These are phyloP conservation scores for Olyra latifolia DNA, from an alignment of 176 grass and related monocot genomes.

Conservation along the genomic window DNA sequence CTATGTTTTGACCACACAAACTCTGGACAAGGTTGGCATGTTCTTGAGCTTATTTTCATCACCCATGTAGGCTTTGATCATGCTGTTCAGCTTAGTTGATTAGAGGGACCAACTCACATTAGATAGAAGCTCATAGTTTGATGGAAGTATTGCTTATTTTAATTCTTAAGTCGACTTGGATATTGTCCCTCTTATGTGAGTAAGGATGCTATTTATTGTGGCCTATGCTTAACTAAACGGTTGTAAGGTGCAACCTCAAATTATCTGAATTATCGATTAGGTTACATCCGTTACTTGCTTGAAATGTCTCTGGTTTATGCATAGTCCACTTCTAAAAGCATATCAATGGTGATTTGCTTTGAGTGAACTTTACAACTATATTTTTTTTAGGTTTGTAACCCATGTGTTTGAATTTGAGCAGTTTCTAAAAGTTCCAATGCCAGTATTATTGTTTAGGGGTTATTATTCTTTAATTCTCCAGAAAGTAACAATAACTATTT, in stretches of 20 bases:
- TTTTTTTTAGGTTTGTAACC: neutral
- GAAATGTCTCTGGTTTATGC: neutral
- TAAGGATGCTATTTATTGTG: neutral
- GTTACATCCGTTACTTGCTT: neutral
- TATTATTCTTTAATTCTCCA: neutral
- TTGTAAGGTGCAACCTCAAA: neutral
- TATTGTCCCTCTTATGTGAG: neutral
- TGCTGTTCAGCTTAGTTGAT: neutral
- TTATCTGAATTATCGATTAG: neutral
- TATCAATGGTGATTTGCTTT: neutral
- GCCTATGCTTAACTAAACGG: neutral
- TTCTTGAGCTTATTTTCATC: constrained; percentile 20
- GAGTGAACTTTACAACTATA: neutral
- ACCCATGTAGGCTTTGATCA: neutral
- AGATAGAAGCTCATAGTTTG: neutral
- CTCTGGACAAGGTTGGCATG: constrained; percentile 75
- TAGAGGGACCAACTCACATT: neutral
- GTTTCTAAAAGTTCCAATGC: neutral
- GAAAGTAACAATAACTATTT: neutral
- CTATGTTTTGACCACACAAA: constrained; percentile 84
- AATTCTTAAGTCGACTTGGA: neutral
- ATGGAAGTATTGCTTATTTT: neutral
- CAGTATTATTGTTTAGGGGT: neutral
- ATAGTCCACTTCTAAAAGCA: neutral
- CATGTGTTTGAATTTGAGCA: neutral